Evolutionary conservation across 2,329 filamentous ascomycete species (phyloP), one percentile per base, ranked within the genome.

Genomic region (Colletotrichum echinochloae): DNA sequence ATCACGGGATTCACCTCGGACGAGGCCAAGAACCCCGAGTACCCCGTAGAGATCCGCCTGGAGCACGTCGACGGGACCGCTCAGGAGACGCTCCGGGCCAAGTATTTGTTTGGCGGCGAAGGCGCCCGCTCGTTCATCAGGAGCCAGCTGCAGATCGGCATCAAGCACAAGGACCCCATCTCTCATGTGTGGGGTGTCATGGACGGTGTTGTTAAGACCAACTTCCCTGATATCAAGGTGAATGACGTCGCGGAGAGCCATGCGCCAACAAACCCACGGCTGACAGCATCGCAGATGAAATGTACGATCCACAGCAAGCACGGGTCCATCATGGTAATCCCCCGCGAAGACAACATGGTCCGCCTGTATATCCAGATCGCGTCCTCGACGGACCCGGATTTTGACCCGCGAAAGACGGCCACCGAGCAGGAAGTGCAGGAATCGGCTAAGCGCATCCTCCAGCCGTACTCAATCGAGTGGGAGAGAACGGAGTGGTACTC

Each of bases 271-370:
- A 28, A 66, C 23, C 33, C 14, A 12, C 12, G 7, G 4, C 57
- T 67, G 33, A 66, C 18, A 48, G 18, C 0, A 1, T 12, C 2
- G 7, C 70, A 90, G 85, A 91, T 92, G 86, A 91, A 92, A 83
- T 92, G 90, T 75, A 92, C 91, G 0, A 92, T 94, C 70, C 92
- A 94, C 78, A 94, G 91, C 4, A 85, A 89, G 55, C 84, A 91
- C 67, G 92, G 92, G 1, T 94, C 91, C 23, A 90, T 95, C 76
- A 92, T 95, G 89, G 90, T 94, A 5, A 94, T 95, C 70, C 91
- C 91, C 1, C 84, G 90, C 9, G 90, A 92, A 76, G 80, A 86
- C 59, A 87, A 88, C 67, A 86, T 91, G 78, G 89, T 91, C 54
- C 84, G 90, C 26, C 86, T 92, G 23, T 91, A 93, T 74, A 89